Percentiles rank a stretch among this genome's conserved stretches.
phyloP scores from a whole-genome alignment of 2,329 filamentous ascomycete species.

The Graphium sp. region DNA sequence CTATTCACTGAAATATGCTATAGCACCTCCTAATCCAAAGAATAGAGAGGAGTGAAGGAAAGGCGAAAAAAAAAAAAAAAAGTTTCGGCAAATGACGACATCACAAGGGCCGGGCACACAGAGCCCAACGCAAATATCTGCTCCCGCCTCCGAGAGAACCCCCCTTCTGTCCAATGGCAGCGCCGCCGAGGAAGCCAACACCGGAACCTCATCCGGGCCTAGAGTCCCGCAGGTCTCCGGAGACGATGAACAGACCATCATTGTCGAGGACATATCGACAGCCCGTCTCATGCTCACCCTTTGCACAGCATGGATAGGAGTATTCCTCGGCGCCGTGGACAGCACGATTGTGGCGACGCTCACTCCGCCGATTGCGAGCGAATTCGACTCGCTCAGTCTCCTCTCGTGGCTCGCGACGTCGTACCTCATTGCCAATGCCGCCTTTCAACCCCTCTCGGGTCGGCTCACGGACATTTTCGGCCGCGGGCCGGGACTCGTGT shows the following conservation, averaged over 20 bases:
- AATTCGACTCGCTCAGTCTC: conserved; percentile 65
- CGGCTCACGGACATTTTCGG: conserved; percentile 81
- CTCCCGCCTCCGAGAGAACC: no score
- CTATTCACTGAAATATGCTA: no score
- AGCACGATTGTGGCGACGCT: conserved; percentile 75
- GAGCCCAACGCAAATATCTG: no score
- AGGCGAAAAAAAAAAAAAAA: no score
- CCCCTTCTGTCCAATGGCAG: no score
- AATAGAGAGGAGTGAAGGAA: no score
- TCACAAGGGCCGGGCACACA: no score
- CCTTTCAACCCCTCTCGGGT: conserved; percentile 71
- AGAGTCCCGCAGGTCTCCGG: no score
- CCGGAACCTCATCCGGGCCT: no score
- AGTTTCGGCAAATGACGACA: no score
- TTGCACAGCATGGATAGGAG: conserved; percentile 37
- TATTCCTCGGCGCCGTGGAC: conserved; percentile 51
- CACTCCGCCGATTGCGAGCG: conserved; percentile 65
- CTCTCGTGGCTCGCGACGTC: conserved; percentile 79
- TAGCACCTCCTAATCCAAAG: no score
- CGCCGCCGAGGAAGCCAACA: no score
- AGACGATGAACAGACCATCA: conserved; percentile 26
- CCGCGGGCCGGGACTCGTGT: conserved; percentile 58
- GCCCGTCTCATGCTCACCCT: conserved; percentile 35
- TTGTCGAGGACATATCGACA: conserved; percentile 30
- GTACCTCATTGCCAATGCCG: conserved; percentile 78